A percentile compares a stretch with the other conserved stretches of the same genome.
These are phyloP conservation scores for Infundibulicybe gibba DNA, from an alignment of 768 basidiomycete genomes.

Conservation along the genomic window DNA sequence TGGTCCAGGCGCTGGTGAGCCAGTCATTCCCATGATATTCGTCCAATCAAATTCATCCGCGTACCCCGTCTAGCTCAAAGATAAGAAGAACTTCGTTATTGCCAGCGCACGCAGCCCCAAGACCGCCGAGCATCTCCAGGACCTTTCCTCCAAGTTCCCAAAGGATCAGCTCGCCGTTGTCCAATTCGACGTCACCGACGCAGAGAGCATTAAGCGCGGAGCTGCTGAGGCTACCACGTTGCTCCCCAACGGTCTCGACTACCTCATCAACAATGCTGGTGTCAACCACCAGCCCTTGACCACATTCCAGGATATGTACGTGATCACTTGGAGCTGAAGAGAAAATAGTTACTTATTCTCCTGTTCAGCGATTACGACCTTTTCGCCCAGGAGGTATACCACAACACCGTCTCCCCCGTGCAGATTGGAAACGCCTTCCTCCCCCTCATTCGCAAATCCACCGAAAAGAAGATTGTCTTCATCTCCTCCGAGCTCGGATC, in stretches of 20 bases:
- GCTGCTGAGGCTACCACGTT: conserved; percentile 6
- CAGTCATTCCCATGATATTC: too few relatives aligned
- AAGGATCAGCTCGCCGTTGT: conserved; percentile 10
- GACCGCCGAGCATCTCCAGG: conserved; percentile 4
- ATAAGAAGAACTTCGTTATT: too few relatives aligned
- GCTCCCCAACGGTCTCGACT: conserved; percentile 15
- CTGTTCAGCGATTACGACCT: conserved; percentile 10
- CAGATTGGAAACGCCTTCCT: conserved; percentile 7
- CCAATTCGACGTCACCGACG: conserved; percentile 12
- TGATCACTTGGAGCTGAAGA: background rate
- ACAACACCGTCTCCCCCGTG: conserved; percentile 13
- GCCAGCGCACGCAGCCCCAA: background rate
- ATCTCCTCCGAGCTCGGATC: conserved; percentile 19
- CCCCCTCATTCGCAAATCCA: conserved; percentile 14
- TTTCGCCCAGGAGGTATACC: conserved; percentile 12
- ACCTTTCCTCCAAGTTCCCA: conserved; percentile 5
- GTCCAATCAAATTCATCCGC: too few relatives aligned
- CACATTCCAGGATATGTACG: conserved; percentile 15
- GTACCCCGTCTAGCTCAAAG: too few relatives aligned
- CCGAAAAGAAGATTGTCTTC: conserved; percentile 16
- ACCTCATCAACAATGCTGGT: too few relatives aligned
- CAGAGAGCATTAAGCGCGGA: conserved; percentile 9
- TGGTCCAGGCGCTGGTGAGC: too few relatives aligned
- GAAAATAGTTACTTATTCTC: background rate
- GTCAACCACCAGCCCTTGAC: conserved; percentile 1